Evolutionary conservation across 139 green algal genomes (phyloP).

Genomic region (Desmodesmus armatus): DNA sequence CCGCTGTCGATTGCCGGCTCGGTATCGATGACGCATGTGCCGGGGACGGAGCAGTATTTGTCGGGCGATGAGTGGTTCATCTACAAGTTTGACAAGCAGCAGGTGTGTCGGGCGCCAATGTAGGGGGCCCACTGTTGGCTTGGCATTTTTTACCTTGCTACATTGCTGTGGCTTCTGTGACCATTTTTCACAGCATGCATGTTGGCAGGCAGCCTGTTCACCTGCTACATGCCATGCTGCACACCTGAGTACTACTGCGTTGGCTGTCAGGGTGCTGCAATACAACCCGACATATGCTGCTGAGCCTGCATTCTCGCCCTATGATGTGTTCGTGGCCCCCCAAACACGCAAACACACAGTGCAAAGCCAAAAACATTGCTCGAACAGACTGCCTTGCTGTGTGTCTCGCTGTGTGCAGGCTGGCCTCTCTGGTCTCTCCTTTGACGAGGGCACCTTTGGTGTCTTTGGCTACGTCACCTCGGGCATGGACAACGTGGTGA

Average conservation of each 20-base stretch:
- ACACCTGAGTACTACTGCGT: not conserved
- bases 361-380: no score
- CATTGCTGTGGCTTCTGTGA: not conserved
- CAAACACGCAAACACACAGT: no score
- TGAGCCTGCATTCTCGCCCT: no score
- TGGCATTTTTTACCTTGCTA: not conserved
- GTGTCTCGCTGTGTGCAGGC: not conserved
- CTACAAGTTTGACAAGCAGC: conserved; percentile 80
- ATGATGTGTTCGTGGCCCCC: no score
- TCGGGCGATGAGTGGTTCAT: conserved; percentile 83
- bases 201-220: not conserved
- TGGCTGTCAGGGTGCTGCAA: no score
- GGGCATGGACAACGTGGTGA: conserved; percentile 61
- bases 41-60: conserved; percentile 56
- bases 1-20: conserved; percentile 85
- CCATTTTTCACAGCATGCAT: not conserved
- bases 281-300: no score
- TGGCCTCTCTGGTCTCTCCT: conserved; percentile 80
- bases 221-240: not conserved
- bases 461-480: conserved; percentile 87
- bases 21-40: conserved; percentile 73
- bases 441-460: conserved; percentile 91
- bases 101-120: no score
- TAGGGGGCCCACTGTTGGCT: no score
- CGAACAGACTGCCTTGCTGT: no score